These are phyloP conservation scores for Trametes cingulata DNA, from an alignment of 768 basidiomycete genomes.

Conservation along the genomic window DNA sequence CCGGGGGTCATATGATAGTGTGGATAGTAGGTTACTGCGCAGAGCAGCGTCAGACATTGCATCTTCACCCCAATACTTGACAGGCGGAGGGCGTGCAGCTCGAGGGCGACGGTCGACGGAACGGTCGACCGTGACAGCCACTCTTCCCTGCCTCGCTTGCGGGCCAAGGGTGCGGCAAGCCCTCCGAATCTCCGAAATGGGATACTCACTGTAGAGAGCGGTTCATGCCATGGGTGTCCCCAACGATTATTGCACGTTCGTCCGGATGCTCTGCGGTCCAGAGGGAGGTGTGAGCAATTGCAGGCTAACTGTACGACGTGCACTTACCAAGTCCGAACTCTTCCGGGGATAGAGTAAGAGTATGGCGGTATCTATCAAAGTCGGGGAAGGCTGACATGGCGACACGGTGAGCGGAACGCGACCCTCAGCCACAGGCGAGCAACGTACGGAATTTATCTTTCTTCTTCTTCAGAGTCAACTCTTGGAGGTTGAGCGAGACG, in stretches of 20 bases:
- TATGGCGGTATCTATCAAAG: constrained; percentile 50
- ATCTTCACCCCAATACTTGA: neutral
- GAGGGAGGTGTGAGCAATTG: neutral
- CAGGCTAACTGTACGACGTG: neutral
- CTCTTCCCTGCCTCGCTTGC: neutral
- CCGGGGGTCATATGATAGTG: constrained; percentile 57
- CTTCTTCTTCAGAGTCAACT: constrained; percentile 9
- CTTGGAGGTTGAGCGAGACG: constrained; percentile 8
- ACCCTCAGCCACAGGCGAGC: neutral
- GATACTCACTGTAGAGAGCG: constrained; percentile 60
- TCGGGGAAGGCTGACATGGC: constrained; percentile 48
- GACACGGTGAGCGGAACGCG: neutral
- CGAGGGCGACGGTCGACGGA: neutral
- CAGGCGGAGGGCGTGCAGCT: neutral
- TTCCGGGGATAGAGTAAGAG: constrained; percentile 43
- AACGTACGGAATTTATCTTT: constrained; percentile 17
- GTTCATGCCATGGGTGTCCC: constrained; percentile 88
- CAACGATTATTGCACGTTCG: constrained; percentile 71
- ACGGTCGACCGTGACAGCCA: neutral
- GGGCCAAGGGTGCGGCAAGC: neutral
- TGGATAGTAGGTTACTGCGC: constrained; percentile 59
- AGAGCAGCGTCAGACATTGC: neutral
- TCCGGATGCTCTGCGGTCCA: constrained; percentile 46
- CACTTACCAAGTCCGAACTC: constrained; percentile 58
- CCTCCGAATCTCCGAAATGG: neutral